A percentile compares a stretch with the other conserved stretches of the same genome.
Evolutionary conservation across 169 alveolate genomes (phyloP).

Genomic region (Plasmodium cynomolgi): DNA sequence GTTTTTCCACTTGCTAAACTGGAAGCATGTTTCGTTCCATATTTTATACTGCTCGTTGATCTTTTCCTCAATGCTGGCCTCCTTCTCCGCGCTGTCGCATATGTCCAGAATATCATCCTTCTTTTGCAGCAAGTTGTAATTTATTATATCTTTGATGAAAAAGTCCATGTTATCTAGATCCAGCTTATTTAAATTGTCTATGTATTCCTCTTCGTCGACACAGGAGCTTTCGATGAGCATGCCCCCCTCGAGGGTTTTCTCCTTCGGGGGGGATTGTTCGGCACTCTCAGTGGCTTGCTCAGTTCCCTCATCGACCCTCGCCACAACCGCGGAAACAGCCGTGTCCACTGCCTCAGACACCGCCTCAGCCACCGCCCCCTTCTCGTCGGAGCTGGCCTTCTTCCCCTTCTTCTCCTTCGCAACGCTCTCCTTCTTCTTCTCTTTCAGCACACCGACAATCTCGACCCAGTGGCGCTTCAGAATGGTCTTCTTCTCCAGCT

Average conservation of each 20-base stretch:
- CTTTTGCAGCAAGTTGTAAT: slow-evolving; percentile 48
- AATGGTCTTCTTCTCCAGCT: slow-evolving; percentile 92
- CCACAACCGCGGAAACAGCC: neutral
- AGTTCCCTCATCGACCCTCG: neutral
- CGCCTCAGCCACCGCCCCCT: neutral
- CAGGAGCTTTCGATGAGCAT: slow-evolving; percentile 24
- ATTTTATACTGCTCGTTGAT: slow-evolving; percentile 91
- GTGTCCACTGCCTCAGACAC: neutral
- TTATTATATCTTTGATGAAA: slow-evolving; percentile 72
- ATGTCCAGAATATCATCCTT: slow-evolving; percentile 96
- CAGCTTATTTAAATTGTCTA: slow-evolving; percentile 62
- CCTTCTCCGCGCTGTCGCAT: slow-evolving; percentile 96
- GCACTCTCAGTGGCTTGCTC: neutral
- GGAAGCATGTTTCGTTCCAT: slow-evolving; percentile 94
- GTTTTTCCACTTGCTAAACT: slow-evolving; percentile 93
- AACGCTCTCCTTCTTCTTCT: slow-evolving; percentile 42
- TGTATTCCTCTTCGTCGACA: slow-evolving; percentile 54
- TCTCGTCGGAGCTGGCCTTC: slow-evolving; percentile 20
- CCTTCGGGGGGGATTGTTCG: slow-evolving; percentile 49
- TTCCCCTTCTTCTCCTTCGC: slow-evolving; percentile 87
- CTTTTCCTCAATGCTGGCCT: slow-evolving; percentile 92
- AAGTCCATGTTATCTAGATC: slow-evolving; percentile 74
- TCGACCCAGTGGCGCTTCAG: slow-evolving; percentile 95
- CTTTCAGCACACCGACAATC: slow-evolving; percentile 76
- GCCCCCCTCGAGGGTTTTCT: slow-evolving; percentile 33